Conservation (phyloP, 225 moss, liverwort and hornwort species). For the Lunularia cruciata region DNA sequence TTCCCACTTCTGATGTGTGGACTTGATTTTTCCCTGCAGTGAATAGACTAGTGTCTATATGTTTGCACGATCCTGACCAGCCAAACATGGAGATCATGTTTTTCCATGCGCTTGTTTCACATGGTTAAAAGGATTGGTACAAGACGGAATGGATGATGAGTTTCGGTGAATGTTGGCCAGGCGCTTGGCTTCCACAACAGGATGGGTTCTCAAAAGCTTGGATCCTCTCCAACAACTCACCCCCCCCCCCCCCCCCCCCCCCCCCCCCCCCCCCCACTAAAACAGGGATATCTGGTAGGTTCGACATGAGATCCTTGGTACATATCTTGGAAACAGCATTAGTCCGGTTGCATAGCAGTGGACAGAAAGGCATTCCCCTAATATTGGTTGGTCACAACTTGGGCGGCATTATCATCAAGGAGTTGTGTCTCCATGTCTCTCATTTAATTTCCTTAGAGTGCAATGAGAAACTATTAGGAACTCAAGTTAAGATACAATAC, state of each 20-base stretch:
- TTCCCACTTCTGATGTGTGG: too few relatives aligned
- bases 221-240: background rate
- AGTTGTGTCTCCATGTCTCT: background rate
- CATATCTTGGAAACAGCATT: background rate
- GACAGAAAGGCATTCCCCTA: background rate
- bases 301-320: too few relatives aligned
- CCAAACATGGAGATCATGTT: background rate
- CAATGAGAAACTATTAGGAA: too few relatives aligned
- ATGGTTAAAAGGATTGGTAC: background rate
- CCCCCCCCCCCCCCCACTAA: background rate
- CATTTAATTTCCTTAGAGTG: too few relatives aligned
- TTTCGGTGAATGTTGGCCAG: constrained; percentile 3
- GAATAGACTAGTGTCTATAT: too few relatives aligned
- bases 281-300: background rate
- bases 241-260: too few relatives aligned
- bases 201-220: background rate
- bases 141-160: background rate
- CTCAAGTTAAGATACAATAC: too few relatives aligned
- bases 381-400: background rate
- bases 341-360: background rate
- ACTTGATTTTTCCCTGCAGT: background rate
- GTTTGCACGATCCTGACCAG: background rate
- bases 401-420: constrained; percentile 7
- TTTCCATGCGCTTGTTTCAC: background rate
- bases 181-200: background rate